Percentiles rank a stretch among this genome's conserved stretches.
phyloP scores from a whole-genome alignment of 768 basidiomycete genomes.

The Russula vinacea region DNA sequence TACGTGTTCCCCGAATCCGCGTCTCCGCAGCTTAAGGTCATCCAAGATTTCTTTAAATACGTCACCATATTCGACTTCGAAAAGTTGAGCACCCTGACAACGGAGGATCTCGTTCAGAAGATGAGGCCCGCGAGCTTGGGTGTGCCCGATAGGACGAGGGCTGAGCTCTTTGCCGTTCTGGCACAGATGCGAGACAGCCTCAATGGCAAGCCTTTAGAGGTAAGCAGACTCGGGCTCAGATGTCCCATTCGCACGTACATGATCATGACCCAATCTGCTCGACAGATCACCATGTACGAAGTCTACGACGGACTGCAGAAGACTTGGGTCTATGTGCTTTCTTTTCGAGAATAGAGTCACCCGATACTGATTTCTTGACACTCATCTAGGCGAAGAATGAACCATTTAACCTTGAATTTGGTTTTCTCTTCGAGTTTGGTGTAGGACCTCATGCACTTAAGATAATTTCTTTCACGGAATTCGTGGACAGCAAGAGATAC shows the following conservation, averaged over 20 bases:
- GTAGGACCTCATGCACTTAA: neutral
- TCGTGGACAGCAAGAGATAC: neutral
- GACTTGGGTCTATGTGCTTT: constrained; percentile 6
- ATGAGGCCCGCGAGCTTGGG: neutral
- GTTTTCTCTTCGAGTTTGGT: constrained; percentile 3
- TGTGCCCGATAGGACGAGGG: neutral
- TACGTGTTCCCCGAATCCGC: constrained; percentile 3
- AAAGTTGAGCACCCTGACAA: neutral
- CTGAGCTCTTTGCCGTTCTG: neutral
- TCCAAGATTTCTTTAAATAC: neutral
- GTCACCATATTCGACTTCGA: neutral
- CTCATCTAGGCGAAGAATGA: neutral
- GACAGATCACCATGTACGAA: constrained; percentile 1
- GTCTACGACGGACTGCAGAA: neutral
- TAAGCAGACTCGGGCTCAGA: neutral
- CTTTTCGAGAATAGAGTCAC: neutral
- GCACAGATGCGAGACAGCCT: too few relatives aligned
- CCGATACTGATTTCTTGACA: neutral
- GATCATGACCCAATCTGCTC: too few relatives aligned
- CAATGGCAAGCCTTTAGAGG: neutral
- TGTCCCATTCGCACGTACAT: too few relatives aligned
- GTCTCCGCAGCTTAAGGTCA: neutral
- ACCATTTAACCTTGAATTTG: neutral
- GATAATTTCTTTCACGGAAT: neutral
- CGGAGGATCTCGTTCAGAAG: neutral